phyloP scores from a whole-genome alignment of 805 yeast species.

The Candida chilensis region DNA sequence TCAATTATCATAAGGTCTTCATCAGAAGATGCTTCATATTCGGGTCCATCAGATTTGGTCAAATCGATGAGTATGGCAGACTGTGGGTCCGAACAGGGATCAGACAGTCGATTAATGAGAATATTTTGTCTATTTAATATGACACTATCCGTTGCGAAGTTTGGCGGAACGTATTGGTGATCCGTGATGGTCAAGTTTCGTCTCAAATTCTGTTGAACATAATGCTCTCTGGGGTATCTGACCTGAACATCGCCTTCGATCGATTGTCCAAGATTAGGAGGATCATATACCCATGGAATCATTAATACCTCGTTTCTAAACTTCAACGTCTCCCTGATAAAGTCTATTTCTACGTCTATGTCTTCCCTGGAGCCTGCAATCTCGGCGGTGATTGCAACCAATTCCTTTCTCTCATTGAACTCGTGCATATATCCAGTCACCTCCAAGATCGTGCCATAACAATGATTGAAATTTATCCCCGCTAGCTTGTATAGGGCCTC shows the following conservation, averaged over 20 bases:
- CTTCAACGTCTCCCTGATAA: constrained; percentile 21
- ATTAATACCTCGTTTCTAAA: constrained; percentile 9
- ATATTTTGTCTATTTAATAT: constrained; percentile 8
- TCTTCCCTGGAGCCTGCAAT: constrained; percentile 9
- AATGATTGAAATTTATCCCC: constrained; percentile 9
- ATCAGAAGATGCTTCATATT: too few relatives aligned
- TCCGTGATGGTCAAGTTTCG: too few relatives aligned
- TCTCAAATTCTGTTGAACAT: constrained; percentile 3
- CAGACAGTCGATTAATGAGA: too few relatives aligned
- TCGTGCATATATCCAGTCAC: constrained; percentile 12
- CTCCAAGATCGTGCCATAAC: constrained; percentile 13
- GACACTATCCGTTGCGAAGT: constrained; percentile 8
- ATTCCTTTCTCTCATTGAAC: constrained; percentile 12
- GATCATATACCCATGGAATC: constrained; percentile 22
- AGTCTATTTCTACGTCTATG: constrained; percentile 17
- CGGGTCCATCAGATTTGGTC: too few relatives aligned
- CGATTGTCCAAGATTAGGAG: constrained; percentile 4
- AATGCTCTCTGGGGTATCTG: constrained; percentile 3
- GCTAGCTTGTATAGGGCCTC: constrained; percentile 7
- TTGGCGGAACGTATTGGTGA: too few relatives aligned
- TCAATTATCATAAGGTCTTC: too few relatives aligned
- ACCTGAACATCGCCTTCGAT: constrained; percentile 2
- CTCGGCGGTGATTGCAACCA: constrained; percentile 15
- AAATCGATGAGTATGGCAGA: too few relatives aligned
- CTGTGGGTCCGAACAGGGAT: too few relatives aligned